phyloP scores from a whole-genome alignment of 2,329 filamentous ascomycete species.

The Pseudofabraea citricarpa region DNA sequence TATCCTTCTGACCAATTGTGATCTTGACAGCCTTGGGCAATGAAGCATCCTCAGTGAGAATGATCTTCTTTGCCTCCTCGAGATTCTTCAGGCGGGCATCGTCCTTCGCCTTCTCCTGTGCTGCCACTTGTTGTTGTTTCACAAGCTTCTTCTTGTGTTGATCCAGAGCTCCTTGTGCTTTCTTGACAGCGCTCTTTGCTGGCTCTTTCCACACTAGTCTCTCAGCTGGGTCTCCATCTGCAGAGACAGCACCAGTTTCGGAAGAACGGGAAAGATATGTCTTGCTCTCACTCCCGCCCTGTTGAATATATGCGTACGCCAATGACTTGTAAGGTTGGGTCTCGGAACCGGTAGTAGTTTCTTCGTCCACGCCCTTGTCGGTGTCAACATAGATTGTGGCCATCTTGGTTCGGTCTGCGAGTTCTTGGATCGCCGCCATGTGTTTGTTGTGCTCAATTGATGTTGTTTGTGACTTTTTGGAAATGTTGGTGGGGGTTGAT shows the following conservation, averaged over 20 bases:
- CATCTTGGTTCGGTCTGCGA: slow-evolving; percentile 45
- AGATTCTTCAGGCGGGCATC: slow-evolving; percentile 64
- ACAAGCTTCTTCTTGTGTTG: slow-evolving; percentile 78
- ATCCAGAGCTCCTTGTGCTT: slow-evolving; percentile 70
- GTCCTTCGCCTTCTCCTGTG: slow-evolving; percentile 67
- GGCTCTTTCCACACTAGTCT: slow-evolving; percentile 74
- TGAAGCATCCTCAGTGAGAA: slow-evolving; percentile 63
- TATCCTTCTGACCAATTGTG: slow-evolving; percentile 66
- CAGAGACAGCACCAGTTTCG: slow-evolving; percentile 52
- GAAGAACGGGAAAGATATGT: slow-evolving; percentile 67
- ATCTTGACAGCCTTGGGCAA: slow-evolving; percentile 73
- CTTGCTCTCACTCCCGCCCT: slow-evolving; percentile 49
- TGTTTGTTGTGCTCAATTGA: slow-evolving; percentile 16
- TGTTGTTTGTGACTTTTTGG: not conserved
- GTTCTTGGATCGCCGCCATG: slow-evolving; percentile 36
- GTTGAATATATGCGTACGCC: slow-evolving; percentile 69
- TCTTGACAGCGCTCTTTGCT: slow-evolving; percentile 81
- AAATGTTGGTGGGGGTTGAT: not conserved
- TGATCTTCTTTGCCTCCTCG: slow-evolving; percentile 78
- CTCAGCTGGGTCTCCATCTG: slow-evolving; percentile 58
- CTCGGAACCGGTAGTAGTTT: slow-evolving; percentile 62
- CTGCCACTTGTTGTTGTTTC: slow-evolving; percentile 69
- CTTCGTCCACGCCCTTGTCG: slow-evolving; percentile 68
- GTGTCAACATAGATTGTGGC: slow-evolving; percentile 71
- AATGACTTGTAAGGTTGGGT: slow-evolving; percentile 77